Evolutionary conservation across 331 rosid species (phyloP), one percentile per base, ranked within the genome.

Genomic region (Rhamnella rubrinervis): DNA sequence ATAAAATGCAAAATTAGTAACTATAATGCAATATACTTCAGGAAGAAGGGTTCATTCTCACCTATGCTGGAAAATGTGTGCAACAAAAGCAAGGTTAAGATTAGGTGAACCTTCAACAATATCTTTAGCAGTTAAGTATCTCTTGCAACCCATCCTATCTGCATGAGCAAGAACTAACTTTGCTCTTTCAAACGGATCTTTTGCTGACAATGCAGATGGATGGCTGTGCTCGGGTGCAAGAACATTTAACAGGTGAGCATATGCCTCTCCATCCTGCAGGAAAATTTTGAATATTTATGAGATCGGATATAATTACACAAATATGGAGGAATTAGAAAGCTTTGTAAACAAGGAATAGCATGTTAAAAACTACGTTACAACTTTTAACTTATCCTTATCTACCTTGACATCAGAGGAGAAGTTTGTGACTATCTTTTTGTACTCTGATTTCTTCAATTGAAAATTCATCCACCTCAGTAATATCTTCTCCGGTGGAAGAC

Each of bases 381-480:
- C 41, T 66, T 26, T 26, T 6, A 39, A 68, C 71, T 69, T 77
- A 58, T 40, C 35, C 18, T 62, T 39, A 51, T 70, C 61, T 74
- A 95, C 99, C 99, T 95, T 95, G 59, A 95, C 88, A 73, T 95
- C 99, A 26, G 99, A 84, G 72, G 99, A 91, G 80, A 95, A 95
- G 82, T 91, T 95, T 51, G 96, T 78, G 53, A 95, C 96, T 66
- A 77, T 85, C 83, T 65, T 95, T n/a, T 72, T 84, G 81, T 91
- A 95, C 51, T 75, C 95, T 23, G 96, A 74, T 83, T 91, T 95
- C 86, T 84, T 91, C 78, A 95, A 77, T 61, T 89, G 96, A 79
- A 89, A 95, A 89, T 95, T 95, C 98, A 95, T 95, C 99, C 99
- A 95, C 74, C 97, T 84, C 57, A 95, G 76, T 78, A 95, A 74